These are phyloP conservation scores for Pezicula neosporulosa DNA, from an alignment of 2,329 filamentous ascomycete genomes.

Conservation along the genomic window DNA sequence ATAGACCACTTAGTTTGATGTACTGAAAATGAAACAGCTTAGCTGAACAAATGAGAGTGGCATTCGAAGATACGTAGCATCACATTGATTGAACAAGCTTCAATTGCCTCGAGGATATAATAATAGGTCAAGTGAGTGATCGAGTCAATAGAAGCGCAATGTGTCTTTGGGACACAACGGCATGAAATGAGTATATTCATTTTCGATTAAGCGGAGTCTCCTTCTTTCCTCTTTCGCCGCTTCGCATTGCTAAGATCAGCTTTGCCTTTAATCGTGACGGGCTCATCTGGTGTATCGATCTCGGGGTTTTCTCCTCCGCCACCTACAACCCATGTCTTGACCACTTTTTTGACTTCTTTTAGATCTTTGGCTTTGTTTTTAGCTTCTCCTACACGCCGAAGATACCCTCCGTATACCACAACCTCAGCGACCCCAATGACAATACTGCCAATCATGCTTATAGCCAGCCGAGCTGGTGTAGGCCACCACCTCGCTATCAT, in stretches of 20 bases:
- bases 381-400: constrained; percentile 67
- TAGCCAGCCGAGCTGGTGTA: constrained; percentile 63
- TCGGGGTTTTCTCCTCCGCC: constrained; percentile 26
- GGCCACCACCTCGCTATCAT: constrained; percentile 75
- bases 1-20: too few relatives aligned
- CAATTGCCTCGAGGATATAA: too few relatives aligned
- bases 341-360: constrained; percentile 64
- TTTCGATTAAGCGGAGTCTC: too few relatives aligned
- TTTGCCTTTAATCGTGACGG: background rate
- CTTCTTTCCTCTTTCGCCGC: background rate
- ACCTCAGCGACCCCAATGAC: constrained; percentile 74
- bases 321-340: constrained; percentile 68
- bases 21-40: too few relatives aligned
- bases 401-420: constrained; percentile 71
- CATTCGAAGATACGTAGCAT: too few relatives aligned
- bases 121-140: too few relatives aligned
- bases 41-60: too few relatives aligned
- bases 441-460: constrained; percentile 67
- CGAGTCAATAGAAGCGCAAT: too few relatives aligned
- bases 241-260: background rate
- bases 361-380: constrained; percentile 58
- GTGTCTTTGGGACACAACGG: too few relatives aligned
- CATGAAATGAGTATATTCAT: too few relatives aligned
- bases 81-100: too few relatives aligned
- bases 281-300: background rate